Evolutionary conservation across 345 rosid genomes (phyloP).

Genomic region (Citrus maxima): DNA sequence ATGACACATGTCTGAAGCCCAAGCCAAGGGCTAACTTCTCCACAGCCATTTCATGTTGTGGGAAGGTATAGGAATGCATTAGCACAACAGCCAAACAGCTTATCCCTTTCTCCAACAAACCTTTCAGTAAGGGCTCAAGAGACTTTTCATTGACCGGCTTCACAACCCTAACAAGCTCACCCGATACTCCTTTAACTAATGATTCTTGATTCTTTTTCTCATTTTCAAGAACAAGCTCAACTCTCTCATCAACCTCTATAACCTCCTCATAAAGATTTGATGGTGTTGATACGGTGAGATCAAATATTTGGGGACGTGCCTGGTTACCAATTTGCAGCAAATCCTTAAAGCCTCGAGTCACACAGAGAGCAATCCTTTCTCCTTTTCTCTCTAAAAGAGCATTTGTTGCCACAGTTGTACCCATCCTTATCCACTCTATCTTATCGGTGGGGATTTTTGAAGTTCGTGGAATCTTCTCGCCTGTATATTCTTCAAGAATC

Average conservation of each 20-base stretch:
- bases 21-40: conserved; percentile 69
- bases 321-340: conserved; percentile 95
- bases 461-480: conserved; percentile 60
- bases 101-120: conserved; percentile 72
- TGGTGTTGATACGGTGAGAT: conserved; percentile 77
- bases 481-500: conserved; percentile 76
- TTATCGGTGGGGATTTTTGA: conserved; percentile 81
- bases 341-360: conserved; percentile 81
- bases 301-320: conserved; percentile 86
- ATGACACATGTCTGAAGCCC: conserved; percentile 90
- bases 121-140: conserved; percentile 53
- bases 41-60: conserved; percentile 77
- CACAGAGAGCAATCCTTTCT: conserved; percentile 86
- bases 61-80: conserved; percentile 92
- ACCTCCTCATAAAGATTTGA: conserved; percentile 85
- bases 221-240: conserved; percentile 59
- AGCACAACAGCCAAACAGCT: conserved; percentile 87
- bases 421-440: conserved; percentile 98
- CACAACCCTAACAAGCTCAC: conserved; percentile 78
- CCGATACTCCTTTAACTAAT: conserved; percentile 67
- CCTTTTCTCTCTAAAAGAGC: conserved; percentile 96
- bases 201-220: conserved; percentile 27
- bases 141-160: conserved; percentile 62
- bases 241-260: conserved; percentile 87
- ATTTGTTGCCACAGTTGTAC: conserved; percentile 94